Evolutionary conservation across 331 rosid genomes (phyloP).

Genomic region (Dryas integrifolia): DNA sequence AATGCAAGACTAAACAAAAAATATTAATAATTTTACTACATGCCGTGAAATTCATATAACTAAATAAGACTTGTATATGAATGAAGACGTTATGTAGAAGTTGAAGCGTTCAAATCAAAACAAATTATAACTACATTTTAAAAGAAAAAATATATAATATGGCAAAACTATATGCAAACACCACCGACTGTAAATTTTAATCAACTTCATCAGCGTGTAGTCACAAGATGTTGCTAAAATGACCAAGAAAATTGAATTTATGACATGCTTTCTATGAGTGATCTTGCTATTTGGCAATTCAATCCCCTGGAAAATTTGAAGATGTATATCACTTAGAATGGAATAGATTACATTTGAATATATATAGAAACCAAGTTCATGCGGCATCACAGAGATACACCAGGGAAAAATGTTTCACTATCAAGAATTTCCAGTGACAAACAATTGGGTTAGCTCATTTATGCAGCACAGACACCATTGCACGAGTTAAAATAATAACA

Average conservation of each 20-base stretch:
- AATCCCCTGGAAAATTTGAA: too few species aligned
- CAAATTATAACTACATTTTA: too few species aligned
- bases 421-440: constrained; percentile 27
- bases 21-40: too few species aligned
- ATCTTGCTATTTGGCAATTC: background rate
- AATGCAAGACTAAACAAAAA: too few species aligned
- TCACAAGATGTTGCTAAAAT: background rate
- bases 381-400: constrained; percentile 21
- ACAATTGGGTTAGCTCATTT: constrained; percentile 35
- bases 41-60: too few species aligned
- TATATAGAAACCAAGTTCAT: background rate
- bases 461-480: constrained; percentile 27
- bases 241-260: background rate
- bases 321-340: background rate
- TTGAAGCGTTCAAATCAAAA: too few species aligned
- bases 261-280: background rate
- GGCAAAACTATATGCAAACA: too few species aligned
- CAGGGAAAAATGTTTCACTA: constrained; percentile 21
- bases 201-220: background rate
- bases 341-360: constrained; percentile 12
- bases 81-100: too few species aligned
- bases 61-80: too few species aligned
- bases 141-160: too few species aligned
- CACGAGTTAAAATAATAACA: constrained; percentile 28
- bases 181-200: too few species aligned